A percentile compares a stretch with the other conserved stretches of the same genome.
phyloP scores from a whole-genome alignment of 2,329 filamentous ascomycete species.

The Xylaria multiplex region DNA sequence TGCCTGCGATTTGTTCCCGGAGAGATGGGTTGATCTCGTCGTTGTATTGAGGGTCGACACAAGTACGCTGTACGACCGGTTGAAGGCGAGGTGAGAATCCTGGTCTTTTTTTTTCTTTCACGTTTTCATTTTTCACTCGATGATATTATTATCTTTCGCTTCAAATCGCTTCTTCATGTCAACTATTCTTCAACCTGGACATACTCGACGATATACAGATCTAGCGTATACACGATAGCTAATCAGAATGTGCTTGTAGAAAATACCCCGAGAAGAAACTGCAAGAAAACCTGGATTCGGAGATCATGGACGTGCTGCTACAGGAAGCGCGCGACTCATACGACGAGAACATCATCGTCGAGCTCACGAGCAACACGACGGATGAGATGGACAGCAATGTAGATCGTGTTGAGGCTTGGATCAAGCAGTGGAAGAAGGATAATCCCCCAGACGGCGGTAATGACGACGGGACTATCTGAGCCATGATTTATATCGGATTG shows the following conservation, averaged over 20 bases:
- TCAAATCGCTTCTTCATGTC: neutral
- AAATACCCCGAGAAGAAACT: constrained; percentile 88
- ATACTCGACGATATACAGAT: neutral
- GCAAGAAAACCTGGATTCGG: constrained; percentile 94
- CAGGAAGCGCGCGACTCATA: constrained; percentile 91
- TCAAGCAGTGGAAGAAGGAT: constrained; percentile 83
- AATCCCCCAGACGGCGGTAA: constrained; percentile 53
- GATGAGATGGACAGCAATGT: constrained; percentile 92
- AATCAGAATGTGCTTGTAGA: constrained; percentile 52
- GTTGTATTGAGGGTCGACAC: constrained; percentile 89
- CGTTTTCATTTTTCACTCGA: neutral
- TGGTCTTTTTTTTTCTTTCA: neutral
- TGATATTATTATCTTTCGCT: too few relatives aligned
- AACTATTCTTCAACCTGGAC: neutral
- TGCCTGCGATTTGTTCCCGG: constrained; percentile 93
- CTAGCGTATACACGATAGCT: neutral
- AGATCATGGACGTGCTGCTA: constrained; percentile 95
- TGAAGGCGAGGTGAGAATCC: constrained; percentile 71
- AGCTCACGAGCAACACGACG: constrained; percentile 81
- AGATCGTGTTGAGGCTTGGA: constrained; percentile 83
- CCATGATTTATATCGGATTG: neutral
- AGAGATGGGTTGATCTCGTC: constrained; percentile 93
- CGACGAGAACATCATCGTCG: constrained; percentile 86
- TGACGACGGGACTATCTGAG: constrained; percentile 16
- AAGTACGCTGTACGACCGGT: constrained; percentile 82